These are phyloP conservation scores for Phialophora verrucosa DNA, from an alignment of 2,329 filamentous ascomycete species.

Conservation along the genomic window DNA sequence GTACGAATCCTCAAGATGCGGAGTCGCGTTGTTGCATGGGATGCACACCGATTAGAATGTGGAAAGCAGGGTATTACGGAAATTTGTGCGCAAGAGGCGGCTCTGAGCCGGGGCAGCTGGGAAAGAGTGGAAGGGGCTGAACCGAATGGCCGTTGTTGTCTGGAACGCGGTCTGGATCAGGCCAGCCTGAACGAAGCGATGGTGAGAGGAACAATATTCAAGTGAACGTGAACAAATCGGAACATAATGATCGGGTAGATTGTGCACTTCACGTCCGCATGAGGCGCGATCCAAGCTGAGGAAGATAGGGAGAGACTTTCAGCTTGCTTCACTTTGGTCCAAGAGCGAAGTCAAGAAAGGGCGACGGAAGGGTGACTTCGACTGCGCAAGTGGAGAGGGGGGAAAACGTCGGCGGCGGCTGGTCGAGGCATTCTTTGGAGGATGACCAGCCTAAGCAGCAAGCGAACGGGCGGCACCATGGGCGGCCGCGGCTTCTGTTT, in stretches of 20 bases:
- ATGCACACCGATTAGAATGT: not conserved
- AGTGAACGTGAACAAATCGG: slow-evolving; percentile 28
- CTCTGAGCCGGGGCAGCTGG: slow-evolving; percentile 3
- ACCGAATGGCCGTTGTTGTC: slow-evolving; percentile 7
- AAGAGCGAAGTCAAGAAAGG: slow-evolving; percentile 17
- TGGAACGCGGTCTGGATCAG: slow-evolving; percentile 32
- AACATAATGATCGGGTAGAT: slow-evolving; percentile 33
- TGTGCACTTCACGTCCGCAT: slow-evolving; percentile 14
- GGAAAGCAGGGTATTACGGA: not conserved
- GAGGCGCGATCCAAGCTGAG: slow-evolving; percentile 11
- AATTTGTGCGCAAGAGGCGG: slow-evolving; percentile 3
- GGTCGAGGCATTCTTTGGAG: slow-evolving; percentile 7
- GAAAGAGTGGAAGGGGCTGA: slow-evolving; percentile 34
- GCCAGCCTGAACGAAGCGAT: slow-evolving; percentile 30
- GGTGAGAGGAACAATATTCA: slow-evolving; percentile 22
- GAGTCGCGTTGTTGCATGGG: slow-evolving; percentile 10
- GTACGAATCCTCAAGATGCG: not conserved
- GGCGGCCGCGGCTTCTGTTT: slow-evolving; percentile 16
- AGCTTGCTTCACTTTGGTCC: slow-evolving; percentile 25
- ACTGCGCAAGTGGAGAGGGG: slow-evolving; percentile 9
- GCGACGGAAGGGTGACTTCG: slow-evolving; percentile 19
- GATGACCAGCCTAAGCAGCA: slow-evolving; percentile 15
- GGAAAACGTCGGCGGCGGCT: slow-evolving; percentile 20
- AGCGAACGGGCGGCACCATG: slow-evolving; percentile 1
- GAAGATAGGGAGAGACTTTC: slow-evolving; percentile 21